Conservation (phyloP, 768 basidiomycete genomes). For the Phlebiopsis gigantea region DNA sequence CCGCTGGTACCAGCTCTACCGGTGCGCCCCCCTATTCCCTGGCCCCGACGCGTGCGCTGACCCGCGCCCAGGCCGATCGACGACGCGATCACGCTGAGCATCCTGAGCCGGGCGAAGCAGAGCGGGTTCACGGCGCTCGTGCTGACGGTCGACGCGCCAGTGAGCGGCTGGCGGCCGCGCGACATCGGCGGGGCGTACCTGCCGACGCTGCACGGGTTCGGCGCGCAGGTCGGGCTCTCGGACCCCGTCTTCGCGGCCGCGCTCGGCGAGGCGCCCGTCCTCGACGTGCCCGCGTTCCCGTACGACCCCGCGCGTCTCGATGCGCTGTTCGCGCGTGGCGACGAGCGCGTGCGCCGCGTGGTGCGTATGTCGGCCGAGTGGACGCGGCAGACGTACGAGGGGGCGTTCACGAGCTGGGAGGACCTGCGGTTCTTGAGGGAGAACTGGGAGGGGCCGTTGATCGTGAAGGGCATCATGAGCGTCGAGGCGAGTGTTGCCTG, state of each 20-base stretch:
- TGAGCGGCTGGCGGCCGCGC: constrained; percentile 71
- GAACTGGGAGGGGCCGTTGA: constrained; percentile 73
- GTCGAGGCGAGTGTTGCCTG: constrained; percentile 44
- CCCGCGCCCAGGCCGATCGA: constrained; percentile 49
- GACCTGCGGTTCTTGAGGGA: constrained; percentile 62
- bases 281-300: constrained; percentile 46
- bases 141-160: constrained; percentile 74
- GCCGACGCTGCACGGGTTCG: constrained; percentile 63
- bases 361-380: constrained; percentile 54
- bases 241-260: constrained; percentile 78
- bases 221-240: constrained; percentile 59
- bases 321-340: constrained; percentile 38
- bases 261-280: constrained; percentile 40
- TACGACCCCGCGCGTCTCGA: constrained; percentile 48
- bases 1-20: constrained; percentile 82
- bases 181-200: constrained; percentile 62
- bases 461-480: constrained; percentile 74
- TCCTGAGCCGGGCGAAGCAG: constrained; percentile 61
- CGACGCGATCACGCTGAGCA: constrained; percentile 49
- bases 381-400: constrained; percentile 59
- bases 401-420: constrained; percentile 63
- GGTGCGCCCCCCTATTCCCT: constrained; percentile 35
- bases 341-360: constrained; percentile 35
- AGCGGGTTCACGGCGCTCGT: constrained; percentile 66
- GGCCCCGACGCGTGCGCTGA: neutral